phyloP scores from a whole-genome alignment of 805 yeast genomes.

The Yamadazyma takamatsuzukensis region DNA sequence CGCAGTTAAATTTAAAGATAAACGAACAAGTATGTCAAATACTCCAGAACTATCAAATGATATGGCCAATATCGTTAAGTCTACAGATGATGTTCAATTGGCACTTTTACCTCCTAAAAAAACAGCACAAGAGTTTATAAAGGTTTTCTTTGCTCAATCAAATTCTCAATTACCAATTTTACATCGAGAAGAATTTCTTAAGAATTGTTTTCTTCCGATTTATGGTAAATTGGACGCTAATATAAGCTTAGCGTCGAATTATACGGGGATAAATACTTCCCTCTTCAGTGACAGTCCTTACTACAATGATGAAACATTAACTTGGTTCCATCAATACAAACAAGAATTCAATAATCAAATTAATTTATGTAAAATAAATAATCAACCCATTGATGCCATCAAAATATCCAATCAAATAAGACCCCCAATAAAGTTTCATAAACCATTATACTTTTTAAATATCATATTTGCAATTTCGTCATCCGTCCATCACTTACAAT shows the following conservation, averaged over 20 bases:
- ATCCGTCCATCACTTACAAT: constrained; percentile 65
- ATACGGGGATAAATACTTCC: constrained; percentile 42
- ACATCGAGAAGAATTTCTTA: constrained; percentile 75
- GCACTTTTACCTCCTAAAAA: constrained; percentile 65
- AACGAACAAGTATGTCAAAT: constrained; percentile 8
- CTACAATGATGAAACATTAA: constrained; percentile 24
- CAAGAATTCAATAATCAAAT: constrained; percentile 18
- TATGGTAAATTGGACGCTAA: constrained; percentile 63
- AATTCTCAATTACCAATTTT: constrained; percentile 81
- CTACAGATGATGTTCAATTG: constrained; percentile 20
- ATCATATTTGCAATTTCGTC: constrained; percentile 79
- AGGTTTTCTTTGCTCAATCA: constrained; percentile 69
- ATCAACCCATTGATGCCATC: constrained; percentile 21
- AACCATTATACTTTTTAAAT: constrained; percentile 66
- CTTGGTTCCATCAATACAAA: constrained; percentile 48
- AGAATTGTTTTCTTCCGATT: constrained; percentile 66
- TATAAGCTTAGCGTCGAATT: constrained; percentile 56
- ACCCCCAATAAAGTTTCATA: constrained; percentile 48
- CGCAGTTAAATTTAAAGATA: constrained; percentile 57
- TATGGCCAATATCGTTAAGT: constrained; percentile 2
- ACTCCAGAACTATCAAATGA: constrained; percentile 9
- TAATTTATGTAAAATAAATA: constrained; percentile 3
- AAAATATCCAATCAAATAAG: constrained; percentile 32
- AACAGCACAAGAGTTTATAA: constrained; percentile 63
- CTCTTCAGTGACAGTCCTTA: constrained; percentile 14